Conservation (phyloP, 805 yeast genomes). For the Lipomyces orientalis region DNA sequence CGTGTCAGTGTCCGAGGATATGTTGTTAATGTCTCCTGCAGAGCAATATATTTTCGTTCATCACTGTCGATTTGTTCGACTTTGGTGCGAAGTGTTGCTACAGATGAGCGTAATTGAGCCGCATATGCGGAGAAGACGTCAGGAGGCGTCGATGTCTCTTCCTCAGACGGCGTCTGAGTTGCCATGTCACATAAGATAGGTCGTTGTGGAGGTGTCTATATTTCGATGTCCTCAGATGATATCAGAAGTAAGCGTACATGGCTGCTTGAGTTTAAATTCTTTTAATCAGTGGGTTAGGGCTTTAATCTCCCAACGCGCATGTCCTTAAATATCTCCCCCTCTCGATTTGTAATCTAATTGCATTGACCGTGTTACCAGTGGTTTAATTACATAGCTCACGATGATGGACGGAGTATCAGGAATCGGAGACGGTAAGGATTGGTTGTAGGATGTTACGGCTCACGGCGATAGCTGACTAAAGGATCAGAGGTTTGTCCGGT, state of each 20-base stretch:
- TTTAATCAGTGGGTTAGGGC: not conserved
- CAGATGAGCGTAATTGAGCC: constrained; percentile 14
- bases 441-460: not conserved
- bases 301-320: not conserved
- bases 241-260: not conserved
- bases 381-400: not conserved
- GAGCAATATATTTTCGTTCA: constrained; percentile 13
- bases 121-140: constrained; percentile 19
- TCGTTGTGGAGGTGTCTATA: not conserved
- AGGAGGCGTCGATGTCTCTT: not conserved
- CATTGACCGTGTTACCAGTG: not conserved
- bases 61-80: constrained; percentile 10
- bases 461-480: not conserved
- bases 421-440: constrained; percentile 14
- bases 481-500: constrained; percentile 86
- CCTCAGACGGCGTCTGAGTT: not conserved
- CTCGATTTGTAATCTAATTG: not conserved
- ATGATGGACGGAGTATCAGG: not conserved
- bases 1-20: constrained; percentile 22
- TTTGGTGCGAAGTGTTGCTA: constrained; percentile 16
- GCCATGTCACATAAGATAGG: not conserved
- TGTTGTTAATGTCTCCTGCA: constrained; percentile 14
- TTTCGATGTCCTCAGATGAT: not conserved
- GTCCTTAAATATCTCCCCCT: too few relatives aligned
- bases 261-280: not conserved